phyloP scores from a whole-genome alignment of 1,284 basidiomycete genomes.

The Irpex lacteus region DNA sequence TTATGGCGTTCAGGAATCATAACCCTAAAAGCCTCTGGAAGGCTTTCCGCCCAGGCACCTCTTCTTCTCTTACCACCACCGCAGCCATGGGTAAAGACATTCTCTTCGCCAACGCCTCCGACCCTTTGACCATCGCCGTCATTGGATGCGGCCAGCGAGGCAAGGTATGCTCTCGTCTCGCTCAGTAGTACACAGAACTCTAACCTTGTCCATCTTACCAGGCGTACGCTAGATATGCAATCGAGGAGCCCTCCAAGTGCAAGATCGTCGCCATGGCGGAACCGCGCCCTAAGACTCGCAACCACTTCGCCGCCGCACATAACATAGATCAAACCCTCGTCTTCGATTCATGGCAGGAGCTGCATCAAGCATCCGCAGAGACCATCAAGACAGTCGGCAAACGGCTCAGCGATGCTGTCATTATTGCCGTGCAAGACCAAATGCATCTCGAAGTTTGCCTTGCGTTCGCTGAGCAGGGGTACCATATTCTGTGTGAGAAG shows the following conservation, averaged over 20 bases:
- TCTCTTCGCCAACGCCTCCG: slow-evolving; percentile 9
- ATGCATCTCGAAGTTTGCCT: slow-evolving; percentile 73
- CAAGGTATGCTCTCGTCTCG: slow-evolving; percentile 40
- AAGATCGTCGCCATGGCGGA: slow-evolving; percentile 83
- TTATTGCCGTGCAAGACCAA: slow-evolving; percentile 75
- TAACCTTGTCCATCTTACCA: slow-evolving; percentile 24
- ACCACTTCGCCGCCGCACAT: slow-evolving; percentile 53
- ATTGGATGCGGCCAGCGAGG: slow-evolving; percentile 84
- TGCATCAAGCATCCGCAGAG: slow-evolving; percentile 65
- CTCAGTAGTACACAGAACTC: neutral
- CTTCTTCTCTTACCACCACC: neutral
- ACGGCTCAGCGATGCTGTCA: slow-evolving; percentile 75
- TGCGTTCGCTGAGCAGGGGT: slow-evolving; percentile 77
- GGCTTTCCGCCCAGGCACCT: slow-evolving; percentile 32
- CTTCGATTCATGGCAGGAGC: slow-evolving; percentile 71
- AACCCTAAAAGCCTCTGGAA: slow-evolving; percentile 24
- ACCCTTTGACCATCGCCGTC: slow-evolving; percentile 45
- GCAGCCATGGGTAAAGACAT: slow-evolving; percentile 26
- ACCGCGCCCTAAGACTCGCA: slow-evolving; percentile 66
- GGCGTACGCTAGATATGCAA: slow-evolving; percentile 68
- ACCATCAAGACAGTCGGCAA: slow-evolving; percentile 58
- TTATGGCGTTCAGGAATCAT: neutral
- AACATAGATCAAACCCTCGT: slow-evolving; percentile 61
- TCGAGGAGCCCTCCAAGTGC: slow-evolving; percentile 57
- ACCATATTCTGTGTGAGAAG: slow-evolving; percentile 88